Base-by-base conservation (phyloP, 2,329 filamentous ascomycete species). In the Geoglossum cookeanum region DNA sequence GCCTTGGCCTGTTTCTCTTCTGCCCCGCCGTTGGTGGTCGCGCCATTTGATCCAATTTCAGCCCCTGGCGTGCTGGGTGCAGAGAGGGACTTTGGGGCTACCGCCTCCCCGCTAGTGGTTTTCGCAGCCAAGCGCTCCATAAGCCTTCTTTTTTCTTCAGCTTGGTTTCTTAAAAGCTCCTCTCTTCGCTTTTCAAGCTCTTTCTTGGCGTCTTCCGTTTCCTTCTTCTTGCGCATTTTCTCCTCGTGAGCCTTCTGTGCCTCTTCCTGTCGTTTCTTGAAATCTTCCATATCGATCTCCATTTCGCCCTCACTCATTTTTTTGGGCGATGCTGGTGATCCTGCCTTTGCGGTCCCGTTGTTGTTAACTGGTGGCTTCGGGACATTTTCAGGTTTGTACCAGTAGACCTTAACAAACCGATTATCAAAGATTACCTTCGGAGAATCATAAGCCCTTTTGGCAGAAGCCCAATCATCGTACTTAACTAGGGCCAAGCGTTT, bases 351-450 rank as follows among this genome's bases (percentile, higher is more conserved):
- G 33, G 55, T 54, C 42, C 59, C 58, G 44, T 58, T 57, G 33
- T 57, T 55, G 39, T 60, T 59, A 4, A 58, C 56, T 29, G 60
- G 57, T 22, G 55, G 55, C 29, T 57, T 60, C 15, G 62, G 58
- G 15, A 65, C 61, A 11, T 55, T 63, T 15, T 69, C 68, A 3
- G 74, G 69, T 62, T 80, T 83, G 65, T 80, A 77, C 86, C 86
- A 91, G 64, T 84, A 89, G 0, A 91, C 83, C 64, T 88, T 90
- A 54, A 92, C 87, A 63, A 92, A 92, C 9, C 87, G 76, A 63
- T 91, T 92, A 64, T 90, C 84, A 65, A 91, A 92, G 49, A 92
- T 83, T 52, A 82, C 83, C 65, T 88, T 88, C 0, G 87, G 86
- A 7, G 84, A 89, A 52, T 77, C 76, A 66, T 87, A 88, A 1